Base-by-base conservation (phyloP, 148 eudicot genomes). In the Bassia scoparia region DNA sequence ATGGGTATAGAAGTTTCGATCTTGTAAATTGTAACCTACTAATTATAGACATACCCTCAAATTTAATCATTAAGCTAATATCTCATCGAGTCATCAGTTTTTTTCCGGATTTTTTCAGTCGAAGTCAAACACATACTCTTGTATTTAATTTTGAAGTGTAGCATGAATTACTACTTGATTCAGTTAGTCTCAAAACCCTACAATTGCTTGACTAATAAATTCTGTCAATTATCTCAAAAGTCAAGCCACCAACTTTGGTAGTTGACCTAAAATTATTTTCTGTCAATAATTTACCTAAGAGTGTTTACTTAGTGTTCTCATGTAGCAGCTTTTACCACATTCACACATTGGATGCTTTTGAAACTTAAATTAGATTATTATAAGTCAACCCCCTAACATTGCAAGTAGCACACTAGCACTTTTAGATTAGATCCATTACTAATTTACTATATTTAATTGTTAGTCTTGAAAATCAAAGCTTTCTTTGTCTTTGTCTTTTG, bases 381-480 rank as follows among this genome's bases (percentile, higher is more conserved):
- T 38, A 41, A 77, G 80, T 77, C 80, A 71, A 77, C 75, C 60
- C 27, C 23, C 2, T 23, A 34, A 21, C 41, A 61, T 8, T 34
- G 24, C n/a, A n/a, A n/a, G n/a, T 62, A 62, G 27, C 44, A 62
- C 44, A 7, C 23, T 34, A 61, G 13, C 13, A 61, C 65, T 62
- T 24, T 65, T 24, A 71, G 48, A 78, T 72, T 67, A 72, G 72
- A 72, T 78, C 76, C 49, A 72, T 72, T 58, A 34, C 3, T 31
- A 55, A 18, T 48, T 37, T 41, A 27, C 18, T 44, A 26, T 14
- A 31, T 68, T 26, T 31, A n/a, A 30, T 30, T 56, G 20, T 14
- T 41, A 31, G 11, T 44, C 24, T 21, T 6, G 14, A 76, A 59
- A 46, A 30, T 33, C 31, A 58, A 75, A 33, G 60, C 48, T 76